Evolutionary conservation across 2,329 filamentous ascomycete species (phyloP).

Genomic region (Penicillium sp.): DNA sequence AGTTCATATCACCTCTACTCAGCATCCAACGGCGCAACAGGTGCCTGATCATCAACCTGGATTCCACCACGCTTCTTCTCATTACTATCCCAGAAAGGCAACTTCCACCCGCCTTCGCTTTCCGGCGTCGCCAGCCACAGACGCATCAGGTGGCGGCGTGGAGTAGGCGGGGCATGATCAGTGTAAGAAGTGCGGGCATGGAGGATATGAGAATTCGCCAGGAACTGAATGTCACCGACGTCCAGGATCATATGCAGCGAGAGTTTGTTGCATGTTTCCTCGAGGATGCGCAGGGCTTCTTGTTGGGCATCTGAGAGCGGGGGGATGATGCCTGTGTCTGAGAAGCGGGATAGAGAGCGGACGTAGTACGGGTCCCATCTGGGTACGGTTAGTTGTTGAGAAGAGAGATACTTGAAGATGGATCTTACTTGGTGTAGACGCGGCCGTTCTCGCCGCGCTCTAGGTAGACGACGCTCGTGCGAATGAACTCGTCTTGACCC

Average conservation of each 20-base stretch:
- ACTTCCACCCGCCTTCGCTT: conserved; percentile 73
- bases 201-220: conserved; percentile 72
- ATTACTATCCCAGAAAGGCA: conserved; percentile 73
- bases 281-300: conserved; percentile 63
- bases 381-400: conserved; percentile 12
- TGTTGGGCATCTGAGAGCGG: conserved; percentile 62
- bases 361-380: conserved; percentile 85
- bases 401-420: too few species aligned
- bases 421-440: conserved; percentile 63
- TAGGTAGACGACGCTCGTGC: conserved; percentile 67
- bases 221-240: conserved; percentile 81
- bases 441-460: conserved; percentile 61
- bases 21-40: conserved; percentile 69
- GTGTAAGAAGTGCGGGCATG: conserved; percentile 78
- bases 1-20: conserved; percentile 48
- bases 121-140: conserved; percentile 81
- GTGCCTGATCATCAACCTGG: conserved; percentile 74
- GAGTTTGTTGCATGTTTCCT: conserved; percentile 67
- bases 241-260: conserved; percentile 80
- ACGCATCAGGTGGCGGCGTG: conserved; percentile 71
- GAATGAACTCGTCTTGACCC: conserved; percentile 70
- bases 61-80: conserved; percentile 87
- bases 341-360: conserved; percentile 67
- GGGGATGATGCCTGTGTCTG: conserved; percentile 65
- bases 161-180: conserved; percentile 61